phyloP scores from a whole-genome alignment of 2,329 filamentous ascomycete genomes.

The Diplocarpon mali region DNA sequence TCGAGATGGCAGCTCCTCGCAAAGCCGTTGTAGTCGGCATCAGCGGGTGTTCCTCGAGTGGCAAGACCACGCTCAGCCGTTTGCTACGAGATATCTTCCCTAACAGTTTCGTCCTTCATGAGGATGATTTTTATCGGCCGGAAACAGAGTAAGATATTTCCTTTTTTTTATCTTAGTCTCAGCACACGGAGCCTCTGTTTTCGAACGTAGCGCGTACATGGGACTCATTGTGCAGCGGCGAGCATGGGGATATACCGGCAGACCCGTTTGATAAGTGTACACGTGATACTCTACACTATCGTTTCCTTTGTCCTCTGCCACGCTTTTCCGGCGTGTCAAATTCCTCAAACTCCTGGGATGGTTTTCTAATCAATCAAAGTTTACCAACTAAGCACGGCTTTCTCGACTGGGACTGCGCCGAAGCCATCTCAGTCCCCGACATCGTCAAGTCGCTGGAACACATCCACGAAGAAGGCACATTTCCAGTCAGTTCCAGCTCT shows the following conservation, averaged over 20 bases:
- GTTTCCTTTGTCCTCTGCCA: background rate
- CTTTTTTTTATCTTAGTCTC: background rate
- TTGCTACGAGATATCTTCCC: constrained; percentile 75
- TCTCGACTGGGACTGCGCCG: constrained; percentile 86
- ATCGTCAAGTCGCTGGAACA: constrained; percentile 58
- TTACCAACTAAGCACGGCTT: constrained; percentile 48
- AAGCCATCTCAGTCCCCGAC: constrained; percentile 59
- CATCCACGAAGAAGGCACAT: constrained; percentile 56
- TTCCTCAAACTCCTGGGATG: background rate
- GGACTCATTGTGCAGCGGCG: too few relatives aligned
- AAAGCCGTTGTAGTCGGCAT: constrained; percentile 59
- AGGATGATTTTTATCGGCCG: constrained; percentile 89
- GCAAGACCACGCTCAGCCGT: constrained; percentile 87
- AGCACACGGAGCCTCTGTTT: background rate
- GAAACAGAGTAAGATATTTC: constrained; percentile 53
- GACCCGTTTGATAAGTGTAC: background rate
- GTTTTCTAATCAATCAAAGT: constrained; percentile 26
- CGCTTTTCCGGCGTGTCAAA: background rate
- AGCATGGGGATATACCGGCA: too few relatives aligned
- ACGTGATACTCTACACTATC: background rate
- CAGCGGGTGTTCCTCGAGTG: constrained; percentile 82
- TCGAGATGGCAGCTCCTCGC: constrained; percentile 8
- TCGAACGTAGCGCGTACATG: too few relatives aligned
- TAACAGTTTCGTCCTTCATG: constrained; percentile 71
- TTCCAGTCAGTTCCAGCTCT: constrained; percentile 40